Percentiles rank a stretch among this genome's conserved stretches.
These are phyloP conservation scores for Thielaviopsis populi DNA, from an alignment of 2,329 filamentous ascomycete genomes.

Conservation along the genomic window DNA sequence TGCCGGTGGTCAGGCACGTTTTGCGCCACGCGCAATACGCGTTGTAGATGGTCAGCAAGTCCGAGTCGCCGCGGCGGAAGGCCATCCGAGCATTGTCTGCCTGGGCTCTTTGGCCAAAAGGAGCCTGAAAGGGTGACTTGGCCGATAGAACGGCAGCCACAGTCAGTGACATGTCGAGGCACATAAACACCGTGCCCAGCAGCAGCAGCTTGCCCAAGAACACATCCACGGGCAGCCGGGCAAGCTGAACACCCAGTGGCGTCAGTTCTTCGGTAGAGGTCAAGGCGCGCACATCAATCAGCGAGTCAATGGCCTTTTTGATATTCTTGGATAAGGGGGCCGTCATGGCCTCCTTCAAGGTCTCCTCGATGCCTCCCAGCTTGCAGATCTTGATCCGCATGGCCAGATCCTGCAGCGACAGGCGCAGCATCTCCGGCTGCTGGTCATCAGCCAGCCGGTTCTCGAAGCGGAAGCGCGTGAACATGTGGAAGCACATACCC, in stretches of 20 bases:
- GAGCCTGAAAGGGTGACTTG: constrained; percentile 82
- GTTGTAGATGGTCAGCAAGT: constrained; percentile 84
- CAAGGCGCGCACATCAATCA: constrained; percentile 83
- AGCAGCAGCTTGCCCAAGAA: constrained; percentile 89
- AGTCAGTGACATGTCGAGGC: constrained; percentile 79
- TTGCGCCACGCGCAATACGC: constrained; percentile 83
- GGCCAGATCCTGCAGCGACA: constrained; percentile 87
- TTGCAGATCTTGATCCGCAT: constrained; percentile 97
- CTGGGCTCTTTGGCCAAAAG: constrained; percentile 69
- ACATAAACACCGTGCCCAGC: constrained; percentile 73
- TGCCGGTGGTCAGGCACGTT: constrained; percentile 54
- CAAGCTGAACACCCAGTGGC: constrained; percentile 69
- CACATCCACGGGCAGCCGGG: constrained; percentile 79
- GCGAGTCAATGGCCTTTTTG: constrained; percentile 75
- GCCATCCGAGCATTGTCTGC: constrained; percentile 63
- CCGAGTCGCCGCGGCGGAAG: constrained; percentile 78
- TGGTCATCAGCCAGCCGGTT: constrained; percentile 77
- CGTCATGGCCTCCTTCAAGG: constrained; percentile 73
- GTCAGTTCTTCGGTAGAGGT: constrained; percentile 73
- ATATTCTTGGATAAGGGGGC: constrained; percentile 87
- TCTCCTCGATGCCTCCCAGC: constrained; percentile 82
- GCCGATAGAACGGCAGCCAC: constrained; percentile 86
- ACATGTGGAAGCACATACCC: constrained; percentile 89
- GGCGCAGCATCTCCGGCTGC: constrained; percentile 85
- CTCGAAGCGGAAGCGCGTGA: constrained; percentile 81